These are phyloP conservation scores for Tuber magnatum DNA, from an alignment of 495 filamentous ascomycete genomes.

Conservation along the genomic window DNA sequence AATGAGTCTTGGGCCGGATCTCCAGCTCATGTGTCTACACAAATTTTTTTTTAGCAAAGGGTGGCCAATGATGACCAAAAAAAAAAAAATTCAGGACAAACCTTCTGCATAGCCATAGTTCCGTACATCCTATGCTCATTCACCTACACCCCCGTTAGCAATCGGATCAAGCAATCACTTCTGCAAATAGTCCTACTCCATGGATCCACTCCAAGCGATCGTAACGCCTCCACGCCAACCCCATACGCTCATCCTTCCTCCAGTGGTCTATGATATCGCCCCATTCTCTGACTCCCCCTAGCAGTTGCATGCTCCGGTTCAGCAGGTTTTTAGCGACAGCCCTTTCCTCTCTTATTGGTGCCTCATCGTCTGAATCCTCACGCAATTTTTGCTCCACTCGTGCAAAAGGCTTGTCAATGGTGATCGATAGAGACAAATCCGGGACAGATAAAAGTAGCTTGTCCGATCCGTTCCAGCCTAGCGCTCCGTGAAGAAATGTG, in stretches of 20 bases:
- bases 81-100: background rate
- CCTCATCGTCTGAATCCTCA: slow-evolving; percentile 46
- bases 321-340: slow-evolving; percentile 54
- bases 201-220: slow-evolving; percentile 70
- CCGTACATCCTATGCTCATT: slow-evolving; percentile 71
- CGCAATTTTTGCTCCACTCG: slow-evolving; percentile 48
- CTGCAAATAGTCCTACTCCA: slow-evolving; percentile 43
- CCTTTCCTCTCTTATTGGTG: slow-evolving; percentile 48
- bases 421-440: slow-evolving; percentile 57
- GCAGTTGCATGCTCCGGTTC: slow-evolving; percentile 53
- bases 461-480: slow-evolving; percentile 55
- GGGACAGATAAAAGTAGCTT: slow-evolving; percentile 62
- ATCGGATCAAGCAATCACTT: background rate
- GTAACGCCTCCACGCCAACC: slow-evolving; percentile 69
- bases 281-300: slow-evolving; percentile 57
- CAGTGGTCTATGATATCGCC: slow-evolving; percentile 55
- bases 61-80: background rate
- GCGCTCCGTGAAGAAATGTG: slow-evolving; percentile 57
- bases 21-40: slow-evolving; percentile 61
- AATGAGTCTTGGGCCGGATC: slow-evolving; percentile 63
- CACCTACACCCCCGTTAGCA: slow-evolving; percentile 19
- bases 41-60: slow-evolving; percentile 4
- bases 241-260: slow-evolving; percentile 57
- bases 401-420: slow-evolving; percentile 59
- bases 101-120: slow-evolving; percentile 60